Conservation (phyloP, 192 early-diverging fungal genomes). For the Dissophora ornata region DNA sequence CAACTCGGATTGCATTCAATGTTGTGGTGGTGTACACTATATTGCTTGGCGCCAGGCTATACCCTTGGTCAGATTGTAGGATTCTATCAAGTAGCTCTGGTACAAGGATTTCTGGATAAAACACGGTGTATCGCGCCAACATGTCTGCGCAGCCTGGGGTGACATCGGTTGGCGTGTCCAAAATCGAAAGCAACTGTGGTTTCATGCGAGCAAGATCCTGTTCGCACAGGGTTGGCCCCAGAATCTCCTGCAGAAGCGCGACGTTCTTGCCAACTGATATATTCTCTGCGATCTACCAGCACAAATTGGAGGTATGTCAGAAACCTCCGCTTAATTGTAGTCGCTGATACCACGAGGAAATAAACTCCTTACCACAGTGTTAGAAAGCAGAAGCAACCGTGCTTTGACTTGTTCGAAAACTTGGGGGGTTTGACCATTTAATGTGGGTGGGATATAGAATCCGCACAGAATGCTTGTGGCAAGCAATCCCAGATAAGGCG, state of each 20-base stretch:
- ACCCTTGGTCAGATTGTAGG: not conserved
- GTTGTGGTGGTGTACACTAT: not conserved
- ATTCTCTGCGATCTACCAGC: not conserved
- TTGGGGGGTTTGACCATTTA: too few species aligned
- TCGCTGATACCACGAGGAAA: too few species aligned
- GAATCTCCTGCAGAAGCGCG: not conserved
- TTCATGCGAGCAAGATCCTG: slow-evolving; percentile 3
- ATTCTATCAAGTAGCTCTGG: slow-evolving; percentile 5
- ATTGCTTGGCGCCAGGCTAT: not conserved
- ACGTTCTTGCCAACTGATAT: not conserved
- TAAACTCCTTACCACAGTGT: too few species aligned
- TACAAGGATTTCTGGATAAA: not conserved
- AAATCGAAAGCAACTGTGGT: not conserved
- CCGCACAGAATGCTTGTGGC: too few species aligned
- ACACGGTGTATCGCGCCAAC: not conserved
- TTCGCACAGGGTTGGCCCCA: not conserved
- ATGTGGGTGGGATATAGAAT: too few species aligned
- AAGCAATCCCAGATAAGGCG: too few species aligned
- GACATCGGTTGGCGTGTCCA: slow-evolving; percentile 1
- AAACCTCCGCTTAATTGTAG: too few species aligned
- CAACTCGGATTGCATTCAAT: slow-evolving; percentile 5
- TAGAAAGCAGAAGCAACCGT: too few species aligned
- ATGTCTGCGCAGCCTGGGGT: slow-evolving; percentile 1
- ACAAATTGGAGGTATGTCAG: too few species aligned
- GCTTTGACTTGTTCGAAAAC: too few species aligned